Base-by-base conservation (phyloP, 257 asterid genomes). In the Petunia secreta region DNA sequence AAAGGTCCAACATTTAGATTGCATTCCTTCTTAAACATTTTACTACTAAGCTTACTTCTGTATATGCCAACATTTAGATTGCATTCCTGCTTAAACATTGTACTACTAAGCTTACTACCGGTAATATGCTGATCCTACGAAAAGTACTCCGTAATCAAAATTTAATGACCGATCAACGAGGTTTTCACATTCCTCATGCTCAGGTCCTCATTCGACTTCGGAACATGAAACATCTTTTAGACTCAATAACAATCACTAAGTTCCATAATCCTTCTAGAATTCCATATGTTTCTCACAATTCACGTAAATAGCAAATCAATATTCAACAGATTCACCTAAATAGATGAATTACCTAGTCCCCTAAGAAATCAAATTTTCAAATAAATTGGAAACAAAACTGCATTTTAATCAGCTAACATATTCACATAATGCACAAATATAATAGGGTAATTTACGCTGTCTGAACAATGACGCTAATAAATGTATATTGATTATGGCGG, bases 301-400 rank as follows among this genome's bases (percentile, higher is more conserved):
- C 4, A 73, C 34, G 11, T 0, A 34, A 48, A 5, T 57, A 25
- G 14, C 25, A 60, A 48, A 73, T 73, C 46, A 34, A 50, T 50
- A 73, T 36, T 34, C 78, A 73, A 73, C 63, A 48, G 13, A 73
- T 73, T 13, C 46, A 36, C 62, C 77, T 36, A 50, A 50, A 25
- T 1, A 36, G 50, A 13, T 73, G 13, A 73, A 73, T 34, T 10
- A 2, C 36, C 6, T 1, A 50, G 50, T 73, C 34, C 77, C 46
- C 44, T 34, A 34, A 6, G 46, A 40, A 73, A 8, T 41, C 14
- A 66, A 41, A 66, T 39, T 14, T 65, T 2, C 38, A 65, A 64
- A 40, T 5, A 39, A 66, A 40, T 15, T 66, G 13, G 2, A 66
- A 40, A 2, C 37, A 66, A 66, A 15, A 15, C 52, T 38, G 39